These are phyloP conservation scores for Beta lomatogona DNA, from an alignment of 179 eudicot species.

Conservation along the genomic window DNA sequence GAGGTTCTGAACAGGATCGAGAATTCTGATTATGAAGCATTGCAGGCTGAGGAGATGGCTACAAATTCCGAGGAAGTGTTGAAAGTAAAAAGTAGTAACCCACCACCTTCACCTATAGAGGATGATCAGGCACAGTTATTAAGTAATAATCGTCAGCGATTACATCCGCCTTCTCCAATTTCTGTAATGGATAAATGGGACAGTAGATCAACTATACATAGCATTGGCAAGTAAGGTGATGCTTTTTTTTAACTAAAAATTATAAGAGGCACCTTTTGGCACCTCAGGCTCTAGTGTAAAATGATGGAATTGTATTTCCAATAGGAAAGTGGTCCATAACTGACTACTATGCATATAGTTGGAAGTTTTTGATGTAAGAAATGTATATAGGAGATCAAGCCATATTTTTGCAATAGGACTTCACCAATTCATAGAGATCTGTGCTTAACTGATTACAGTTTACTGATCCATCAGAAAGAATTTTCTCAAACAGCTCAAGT, in stretches of 20 bases:
- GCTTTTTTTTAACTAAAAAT: neutral
- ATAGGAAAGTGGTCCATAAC: neutral
- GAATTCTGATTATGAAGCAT: constrained; percentile 34
- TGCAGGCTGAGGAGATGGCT: constrained; percentile 27
- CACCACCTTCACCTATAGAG: constrained; percentile 36
- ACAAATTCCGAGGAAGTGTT: constrained; percentile 5
- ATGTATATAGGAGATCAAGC: neutral
- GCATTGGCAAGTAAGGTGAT: constrained; percentile 22
- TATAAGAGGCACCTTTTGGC: neutral
- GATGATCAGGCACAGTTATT: constrained; percentile 34
- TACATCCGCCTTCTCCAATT: constrained; percentile 28
- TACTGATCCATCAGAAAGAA: no score
- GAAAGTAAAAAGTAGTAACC: neutral
- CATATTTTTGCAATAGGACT: neutral
- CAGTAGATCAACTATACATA: constrained; percentile 41
- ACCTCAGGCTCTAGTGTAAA: neutral
- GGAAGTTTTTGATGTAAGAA: neutral
- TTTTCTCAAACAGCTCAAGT: no score
- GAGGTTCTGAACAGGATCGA: constrained; percentile 43
- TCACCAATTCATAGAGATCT: neutral
- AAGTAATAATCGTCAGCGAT: constrained; percentile 17
- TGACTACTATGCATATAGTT: constrained; percentile 1
- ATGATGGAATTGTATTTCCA: neutral
- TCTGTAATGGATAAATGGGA: constrained; percentile 42
- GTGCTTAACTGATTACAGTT: neutral